Conservation (phyloP, 164 flowering plant species). For the Pachysandra terminalis region DNA sequence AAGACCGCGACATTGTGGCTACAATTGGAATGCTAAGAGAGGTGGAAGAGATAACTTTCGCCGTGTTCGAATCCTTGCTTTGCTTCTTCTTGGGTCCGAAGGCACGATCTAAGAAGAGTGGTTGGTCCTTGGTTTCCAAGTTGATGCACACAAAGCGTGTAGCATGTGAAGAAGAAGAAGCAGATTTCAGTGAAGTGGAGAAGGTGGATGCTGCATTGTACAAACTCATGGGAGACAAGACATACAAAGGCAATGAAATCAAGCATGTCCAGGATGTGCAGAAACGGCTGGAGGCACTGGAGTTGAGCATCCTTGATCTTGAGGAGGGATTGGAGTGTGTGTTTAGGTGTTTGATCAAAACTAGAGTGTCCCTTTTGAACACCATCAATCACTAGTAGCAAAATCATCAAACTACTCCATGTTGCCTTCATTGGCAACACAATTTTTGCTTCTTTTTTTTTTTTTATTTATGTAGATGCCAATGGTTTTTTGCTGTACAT, state of each 20-base stretch:
- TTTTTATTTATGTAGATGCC: too few relatives aligned
- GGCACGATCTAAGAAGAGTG: constrained; percentile 6
- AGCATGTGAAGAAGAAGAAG: background rate
- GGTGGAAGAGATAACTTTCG: constrained; percentile 20
- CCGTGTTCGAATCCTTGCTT: constrained; percentile 12
- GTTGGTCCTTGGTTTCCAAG: background rate
- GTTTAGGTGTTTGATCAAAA: constrained; percentile 31
- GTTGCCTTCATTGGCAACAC: too few relatives aligned
- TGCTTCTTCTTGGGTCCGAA: constrained; percentile 10
- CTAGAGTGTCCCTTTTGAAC: constrained; percentile 45
- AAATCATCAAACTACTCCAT: too few relatives aligned
- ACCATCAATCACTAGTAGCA: background rate
- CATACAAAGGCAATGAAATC: constrained; percentile 7
- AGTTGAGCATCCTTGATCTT: constrained; percentile 22
- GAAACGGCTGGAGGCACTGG: constrained; percentile 7
- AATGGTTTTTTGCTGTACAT: too few relatives aligned
- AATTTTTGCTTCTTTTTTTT: too few relatives aligned
- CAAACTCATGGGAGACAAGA: background rate
- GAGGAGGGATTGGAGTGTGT: constrained; percentile 38
- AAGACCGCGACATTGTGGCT: background rate
- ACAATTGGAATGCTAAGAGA: constrained; percentile 10
- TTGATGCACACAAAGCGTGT: background rate
- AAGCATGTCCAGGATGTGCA: background rate
- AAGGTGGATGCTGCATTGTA: background rate
- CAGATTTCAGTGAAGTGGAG: background rate